These are phyloP conservation scores for Nannizziopsis barbatae DNA, from an alignment of 2,329 filamentous ascomycete genomes.

Conservation along the genomic window DNA sequence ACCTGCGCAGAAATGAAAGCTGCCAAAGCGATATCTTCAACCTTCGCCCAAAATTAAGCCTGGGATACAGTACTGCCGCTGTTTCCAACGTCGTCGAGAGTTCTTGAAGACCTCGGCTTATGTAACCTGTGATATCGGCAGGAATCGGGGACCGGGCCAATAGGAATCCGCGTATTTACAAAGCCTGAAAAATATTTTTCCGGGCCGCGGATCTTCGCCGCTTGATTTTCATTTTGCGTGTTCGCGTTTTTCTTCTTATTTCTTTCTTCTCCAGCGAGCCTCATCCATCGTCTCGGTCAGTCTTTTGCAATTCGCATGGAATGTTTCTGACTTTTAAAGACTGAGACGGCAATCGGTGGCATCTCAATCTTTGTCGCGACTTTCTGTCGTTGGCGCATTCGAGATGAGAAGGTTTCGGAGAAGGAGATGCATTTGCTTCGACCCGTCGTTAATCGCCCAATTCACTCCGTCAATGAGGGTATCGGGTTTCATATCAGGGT, in stretches of 20 bases:
- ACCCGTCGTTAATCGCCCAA: slow-evolving; percentile 43
- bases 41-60: neutral
- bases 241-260: slow-evolving; percentile 16
- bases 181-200: slow-evolving; percentile 30
- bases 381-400: slow-evolving; percentile 34
- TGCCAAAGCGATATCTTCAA: neutral
- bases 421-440: slow-evolving; percentile 23
- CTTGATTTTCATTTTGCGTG: slow-evolving; percentile 8
- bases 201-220: slow-evolving; percentile 15
- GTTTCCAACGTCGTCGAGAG: neutral
- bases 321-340: slow-evolving; percentile 25
- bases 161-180: slow-evolving; percentile 23
- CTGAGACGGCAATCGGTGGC: slow-evolving; percentile 28
- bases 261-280: slow-evolving; percentile 25
- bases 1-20: neutral
- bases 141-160: slow-evolving; percentile 22
- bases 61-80: neutral
- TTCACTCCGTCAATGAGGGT: slow-evolving; percentile 36
- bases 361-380: slow-evolving; percentile 31
- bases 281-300: slow-evolving; percentile 31
- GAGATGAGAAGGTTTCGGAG: slow-evolving; percentile 31
- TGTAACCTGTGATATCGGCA: slow-evolving; percentile 20
- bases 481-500: slow-evolving; percentile 42
- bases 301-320: neutral
- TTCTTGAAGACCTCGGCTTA: slow-evolving; percentile 31